Base-by-base conservation (phyloP, 2,329 filamentous ascomycete species). In the Fusarium sp. region DNA sequence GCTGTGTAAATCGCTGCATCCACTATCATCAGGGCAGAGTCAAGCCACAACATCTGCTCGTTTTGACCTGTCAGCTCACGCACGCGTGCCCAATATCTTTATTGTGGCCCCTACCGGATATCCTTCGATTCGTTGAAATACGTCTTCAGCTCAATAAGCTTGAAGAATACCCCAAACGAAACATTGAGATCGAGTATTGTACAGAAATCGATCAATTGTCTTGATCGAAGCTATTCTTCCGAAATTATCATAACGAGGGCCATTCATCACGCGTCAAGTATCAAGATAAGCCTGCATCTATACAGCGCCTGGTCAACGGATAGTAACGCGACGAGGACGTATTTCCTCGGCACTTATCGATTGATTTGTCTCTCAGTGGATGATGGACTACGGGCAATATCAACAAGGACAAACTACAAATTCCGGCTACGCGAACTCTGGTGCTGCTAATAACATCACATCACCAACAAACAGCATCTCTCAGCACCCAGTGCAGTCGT, bases 381-480 rank as follows among this genome's bases (percentile, higher is more conserved):
- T 87, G 83, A 92, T 93, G 91, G 91, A 92, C 82, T 92, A 92
- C 84, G 87, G 89, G 80, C 88, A 91, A 82, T 92, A 92, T 79
- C 90, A 75, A 42, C 72, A 90, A 81, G 84, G 88, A 79, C 90
- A 91, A 81, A 88, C 88, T 79, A 84, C 88, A 65, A 90, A 91
- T 79, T 84, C 86, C 74, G 85, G 88, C 76, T 92, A 92, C 81
- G 86, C 90, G 73, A 88, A 85, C 76, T 86, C 88, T 48, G 81
- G 80, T 69, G 75, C 82, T 73, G 81, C 79, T 72, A 88, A 82
- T 82, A 88, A 78, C 82, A 92, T 94, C 82, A 89, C 91, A 37
- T 94, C 92, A 30, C 91, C 92, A 49, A 90, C 91, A 72, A 92
- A 89, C 77, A 87, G 89, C 79, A 85, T 91, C 75, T 88, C 91